Evolutionary conservation across 1,284 basidiomycete species (phyloP).

Genomic region (Sparassis latifolia): DNA sequence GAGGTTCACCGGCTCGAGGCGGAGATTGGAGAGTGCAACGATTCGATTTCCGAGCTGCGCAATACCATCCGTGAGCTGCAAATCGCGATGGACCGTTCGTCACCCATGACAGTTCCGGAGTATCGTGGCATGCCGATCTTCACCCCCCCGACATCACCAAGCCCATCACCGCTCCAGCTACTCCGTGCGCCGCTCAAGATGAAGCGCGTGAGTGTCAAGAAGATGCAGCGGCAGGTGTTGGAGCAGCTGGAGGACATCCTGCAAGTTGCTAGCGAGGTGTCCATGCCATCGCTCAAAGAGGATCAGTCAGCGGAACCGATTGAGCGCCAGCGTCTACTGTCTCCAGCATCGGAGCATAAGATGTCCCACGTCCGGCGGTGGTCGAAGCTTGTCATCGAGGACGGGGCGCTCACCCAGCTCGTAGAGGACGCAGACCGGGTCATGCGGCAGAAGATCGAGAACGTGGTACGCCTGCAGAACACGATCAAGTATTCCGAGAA

Average conservation of each 20-base stretch:
- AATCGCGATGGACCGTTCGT: slow-evolving; percentile 56
- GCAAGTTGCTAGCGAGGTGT: slow-evolving; percentile 74
- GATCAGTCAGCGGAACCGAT: slow-evolving; percentile 89
- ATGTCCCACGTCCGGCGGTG: slow-evolving; percentile 78
- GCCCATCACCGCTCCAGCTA: slow-evolving; percentile 63
- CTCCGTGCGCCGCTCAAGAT: slow-evolving; percentile 60
- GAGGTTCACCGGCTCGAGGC: slow-evolving; percentile 96
- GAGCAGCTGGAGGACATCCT: slow-evolving; percentile 85
- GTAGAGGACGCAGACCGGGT: slow-evolving; percentile 83
- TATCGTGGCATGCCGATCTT: slow-evolving; percentile 88
- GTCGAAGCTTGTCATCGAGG: slow-evolving; percentile 80
- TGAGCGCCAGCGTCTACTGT: slow-evolving; percentile 86
- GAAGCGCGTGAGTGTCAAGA: slow-evolving; percentile 76
- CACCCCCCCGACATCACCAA: slow-evolving; percentile 60
- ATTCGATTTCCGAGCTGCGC: slow-evolving; percentile 82
- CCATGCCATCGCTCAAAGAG: slow-evolving; percentile 86
- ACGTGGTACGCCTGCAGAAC: slow-evolving; percentile 94
- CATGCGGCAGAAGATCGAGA: slow-evolving; percentile 91
- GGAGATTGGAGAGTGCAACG: slow-evolving; percentile 91
- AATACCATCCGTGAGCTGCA: slow-evolving; percentile 77
- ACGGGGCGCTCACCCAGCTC: slow-evolving; percentile 77
- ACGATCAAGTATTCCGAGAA: slow-evolving; percentile 97
- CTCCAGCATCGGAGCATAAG: slow-evolving; percentile 79
- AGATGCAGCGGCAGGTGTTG: slow-evolving; percentile 73
- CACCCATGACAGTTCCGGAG: slow-evolving; percentile 57